Percentiles rank a stretch among this genome's conserved stretches.
phyloP scores from a whole-genome alignment of 805 yeast genomes.

The Clavispora vitiphila region DNA sequence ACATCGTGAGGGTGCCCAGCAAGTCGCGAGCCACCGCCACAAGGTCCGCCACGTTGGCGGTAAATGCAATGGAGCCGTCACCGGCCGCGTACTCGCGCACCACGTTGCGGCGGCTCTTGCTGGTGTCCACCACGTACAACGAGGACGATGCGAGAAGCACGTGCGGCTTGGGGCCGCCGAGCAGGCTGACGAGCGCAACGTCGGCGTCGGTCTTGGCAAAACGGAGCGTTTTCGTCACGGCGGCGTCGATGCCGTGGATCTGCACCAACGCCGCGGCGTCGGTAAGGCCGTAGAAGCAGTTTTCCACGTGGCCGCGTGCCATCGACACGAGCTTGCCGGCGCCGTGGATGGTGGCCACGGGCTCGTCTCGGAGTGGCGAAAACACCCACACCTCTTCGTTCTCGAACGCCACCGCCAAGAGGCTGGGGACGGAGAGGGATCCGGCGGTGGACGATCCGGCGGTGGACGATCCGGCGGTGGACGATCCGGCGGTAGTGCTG shows the following conservation, averaged over 20 bases:
- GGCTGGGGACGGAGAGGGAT: constrained; percentile 2
- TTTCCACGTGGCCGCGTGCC: constrained; percentile 10
- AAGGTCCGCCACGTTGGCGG: constrained; percentile 1
- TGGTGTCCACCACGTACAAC: constrained; percentile 25
- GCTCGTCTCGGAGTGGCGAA: constrained; percentile 39
- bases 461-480: background rate
- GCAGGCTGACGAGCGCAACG: constrained; percentile 17
- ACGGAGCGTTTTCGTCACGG: constrained; percentile 14
- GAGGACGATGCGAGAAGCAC: constrained; percentile 23
- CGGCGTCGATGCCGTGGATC: constrained; percentile 25
- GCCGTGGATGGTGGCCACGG: constrained; percentile 26
- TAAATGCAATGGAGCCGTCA: constrained; percentile 13
- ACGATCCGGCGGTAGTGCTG: background rate
- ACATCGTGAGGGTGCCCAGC: constrained; percentile 22
- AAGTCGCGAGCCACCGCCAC: constrained; percentile 11
- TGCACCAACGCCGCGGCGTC: constrained; percentile 13
- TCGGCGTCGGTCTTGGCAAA: constrained; percentile 18
- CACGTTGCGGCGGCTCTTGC: constrained; percentile 19
- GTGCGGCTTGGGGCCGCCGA: constrained; percentile 12
- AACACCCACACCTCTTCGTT: constrained; percentile 39
- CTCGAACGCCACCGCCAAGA: constrained; percentile 28
- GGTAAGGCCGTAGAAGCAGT: constrained; percentile 22
- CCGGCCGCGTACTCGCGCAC: constrained; percentile 20
- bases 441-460: background rate
- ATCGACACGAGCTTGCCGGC: constrained; percentile 18